Percentiles rank a stretch among this genome's conserved stretches.
Conservation (phyloP, 495 filamentous ascomycete genomes). For the Trichoderma virens region DNA sequence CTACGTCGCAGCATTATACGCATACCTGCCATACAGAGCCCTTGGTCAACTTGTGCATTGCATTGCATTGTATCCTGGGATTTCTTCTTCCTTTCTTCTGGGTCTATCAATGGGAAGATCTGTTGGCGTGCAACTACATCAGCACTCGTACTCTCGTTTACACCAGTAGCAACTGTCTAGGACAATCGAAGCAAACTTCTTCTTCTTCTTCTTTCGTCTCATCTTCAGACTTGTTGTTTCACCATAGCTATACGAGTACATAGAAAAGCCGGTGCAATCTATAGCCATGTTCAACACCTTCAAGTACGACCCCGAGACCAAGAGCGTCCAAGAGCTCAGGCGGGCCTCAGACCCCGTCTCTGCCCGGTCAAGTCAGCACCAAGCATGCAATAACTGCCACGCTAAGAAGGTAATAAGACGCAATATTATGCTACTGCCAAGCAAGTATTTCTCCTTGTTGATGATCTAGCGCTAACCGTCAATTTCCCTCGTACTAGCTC, state of each 20-base stretch:
- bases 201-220: neutral
- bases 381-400: slow-evolving; percentile 19
- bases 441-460: neutral
- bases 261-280: neutral
- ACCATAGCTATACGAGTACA: neutral
- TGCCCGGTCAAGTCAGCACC: slow-evolving; percentile 16
- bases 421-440: neutral
- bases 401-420: slow-evolving; percentile 15
- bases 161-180: neutral
- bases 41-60: neutral
- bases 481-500: slow-evolving; percentile 9
- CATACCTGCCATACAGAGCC: no score
- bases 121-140: neutral
- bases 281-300: slow-evolving; percentile 17
- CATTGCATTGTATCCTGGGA: neutral
- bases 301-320: slow-evolving; percentile 15
- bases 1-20: no score
- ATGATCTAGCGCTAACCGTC: neutral
- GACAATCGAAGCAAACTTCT: neutral
- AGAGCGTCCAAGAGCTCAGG: slow-evolving; percentile 14
- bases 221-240: neutral
- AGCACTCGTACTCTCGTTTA: neutral
- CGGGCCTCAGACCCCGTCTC: slow-evolving; percentile 18
- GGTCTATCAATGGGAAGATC: neutral
- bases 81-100: neutral